Base-by-base conservation (phyloP, 139 green algal species). In the Bryopsis sp. region DNA sequence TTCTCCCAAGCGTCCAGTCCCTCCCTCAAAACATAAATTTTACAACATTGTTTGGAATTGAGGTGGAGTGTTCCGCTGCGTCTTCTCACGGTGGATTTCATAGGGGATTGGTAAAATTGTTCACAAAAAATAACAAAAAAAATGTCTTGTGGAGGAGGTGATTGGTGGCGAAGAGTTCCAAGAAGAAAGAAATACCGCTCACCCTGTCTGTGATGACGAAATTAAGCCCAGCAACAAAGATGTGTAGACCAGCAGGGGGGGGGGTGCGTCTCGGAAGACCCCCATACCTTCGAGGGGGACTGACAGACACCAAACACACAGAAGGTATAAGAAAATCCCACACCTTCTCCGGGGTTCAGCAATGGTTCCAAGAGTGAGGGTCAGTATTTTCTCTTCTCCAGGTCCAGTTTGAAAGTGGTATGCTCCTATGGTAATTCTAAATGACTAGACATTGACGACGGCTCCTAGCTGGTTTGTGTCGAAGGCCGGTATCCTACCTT, bases 151-250 rank as follows among this genome's bases (percentile, higher is more conserved):
- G n/a, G n/a, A n/a, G n/a, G n/a, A n/a, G n/a, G n/a, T n/a, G n/a
- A n/a, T n/a, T n/a, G n/a, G n/a, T n/a, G n/a, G n/a, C n/a, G n/a
- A n/a, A n/a, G n/a, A n/a, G n/a, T n/a, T n/a, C n/a, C n/a, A n/a
- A n/a, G n/a, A n/a, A n/a, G n/a, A 29, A 39, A 24, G 4, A 28
- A 62, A 24, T 39, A 59, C 43, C 19, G 32, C 77, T 11, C 32
- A 79, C 82, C 59, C 72, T 58, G 67, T 88, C 79, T 19, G 64
- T 79, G 36, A 57, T 68, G 47, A 83, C 73, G 71, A 85, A 88
- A 67, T 80, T 80, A 15, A 85, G 65, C 4, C 80, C 82, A 24
- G 82, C 78, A 26, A 84, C 78, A 58, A 85, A 88, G 11, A 86
- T 67, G 50, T 84, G 74, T 2, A 73, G 58, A 32, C 77, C 79